Percentiles rank a stretch among this genome's conserved stretches.
Evolutionary conservation across 2,329 filamentous ascomycete genomes (phyloP).

Genomic region (Sporothrix inflata): DNA sequence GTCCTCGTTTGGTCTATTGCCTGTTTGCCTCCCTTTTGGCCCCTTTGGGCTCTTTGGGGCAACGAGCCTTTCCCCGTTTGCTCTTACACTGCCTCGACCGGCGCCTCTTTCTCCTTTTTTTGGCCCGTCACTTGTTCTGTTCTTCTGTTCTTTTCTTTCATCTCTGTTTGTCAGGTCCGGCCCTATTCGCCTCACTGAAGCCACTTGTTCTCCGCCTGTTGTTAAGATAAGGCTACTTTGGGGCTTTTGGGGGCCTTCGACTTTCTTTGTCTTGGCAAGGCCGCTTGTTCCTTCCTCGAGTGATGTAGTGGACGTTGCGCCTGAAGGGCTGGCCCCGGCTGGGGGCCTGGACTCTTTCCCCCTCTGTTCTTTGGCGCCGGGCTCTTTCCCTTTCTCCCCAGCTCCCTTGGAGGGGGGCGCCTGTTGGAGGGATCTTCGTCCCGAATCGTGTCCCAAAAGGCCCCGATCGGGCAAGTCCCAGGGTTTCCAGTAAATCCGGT

Average conservation of each 20-base stretch:
- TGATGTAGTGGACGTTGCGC: no score
- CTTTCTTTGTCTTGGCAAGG: constrained; percentile 20
- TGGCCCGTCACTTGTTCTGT: neutral
- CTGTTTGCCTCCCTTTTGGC: neutral
- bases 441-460: neutral
- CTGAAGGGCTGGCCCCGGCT: no score
- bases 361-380: neutral
- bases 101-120: neutral
- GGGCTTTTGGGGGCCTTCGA: neutral
- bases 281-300: neutral
- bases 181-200: neutral
- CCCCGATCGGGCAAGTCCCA: constrained; percentile 7
- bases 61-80: neutral
- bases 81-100: neutral
- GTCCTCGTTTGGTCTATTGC: neutral
- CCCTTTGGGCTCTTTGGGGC: neutral
- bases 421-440: neutral
- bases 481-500: constrained; percentile 12
- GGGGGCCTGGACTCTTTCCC: neutral
- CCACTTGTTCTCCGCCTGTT: no score
- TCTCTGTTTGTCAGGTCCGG: neutral
- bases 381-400: constrained; percentile 7
- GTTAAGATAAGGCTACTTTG: no score
- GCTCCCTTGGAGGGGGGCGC: neutral
- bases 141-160: neutral